A percentile compares a stretch with the other conserved stretches of the same genome.
These are phyloP conservation scores for Boletus sensibilis DNA, from an alignment of 768 basidiomycete genomes.

Conservation along the genomic window DNA sequence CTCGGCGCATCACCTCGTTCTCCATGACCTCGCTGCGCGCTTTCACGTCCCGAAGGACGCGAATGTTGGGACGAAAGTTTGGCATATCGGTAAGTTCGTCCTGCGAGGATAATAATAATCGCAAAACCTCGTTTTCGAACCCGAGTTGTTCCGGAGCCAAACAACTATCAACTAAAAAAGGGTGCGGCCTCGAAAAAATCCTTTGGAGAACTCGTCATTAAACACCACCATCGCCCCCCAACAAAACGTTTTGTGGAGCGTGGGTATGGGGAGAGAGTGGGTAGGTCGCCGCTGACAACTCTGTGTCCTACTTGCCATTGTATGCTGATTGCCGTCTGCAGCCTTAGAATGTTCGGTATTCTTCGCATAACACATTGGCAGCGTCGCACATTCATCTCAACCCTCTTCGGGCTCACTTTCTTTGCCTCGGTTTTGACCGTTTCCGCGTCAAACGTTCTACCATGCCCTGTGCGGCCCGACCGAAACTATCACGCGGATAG, in stretches of 20 bases:
- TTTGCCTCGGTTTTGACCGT: slow-evolving; percentile 77
- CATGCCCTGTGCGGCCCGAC: slow-evolving; percentile 71
- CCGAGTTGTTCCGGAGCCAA: slow-evolving; percentile 1
- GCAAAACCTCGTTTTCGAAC: no score
- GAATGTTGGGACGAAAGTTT: slow-evolving; percentile 39
- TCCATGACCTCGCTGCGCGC: slow-evolving; percentile 67
- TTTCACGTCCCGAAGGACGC: slow-evolving; percentile 75
- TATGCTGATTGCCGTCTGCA: slow-evolving; percentile 51
- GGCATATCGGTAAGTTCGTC: slow-evolving; percentile 16
- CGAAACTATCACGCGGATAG: slow-evolving; percentile 60
- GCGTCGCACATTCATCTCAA: slow-evolving; percentile 71
- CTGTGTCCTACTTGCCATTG: not conserved
- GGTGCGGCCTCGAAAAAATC: not conserved
- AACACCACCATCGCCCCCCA: not conserved
- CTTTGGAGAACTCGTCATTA: not conserved
- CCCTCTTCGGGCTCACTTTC: slow-evolving; percentile 80
- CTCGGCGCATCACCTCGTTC: slow-evolving; percentile 81
- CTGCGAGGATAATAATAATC: no score
- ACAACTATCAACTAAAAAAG: slow-evolving; percentile 24
- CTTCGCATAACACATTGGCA: slow-evolving; percentile 55
- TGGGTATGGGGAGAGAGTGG: slow-evolving; percentile 27
- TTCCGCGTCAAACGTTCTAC: slow-evolving; percentile 73
- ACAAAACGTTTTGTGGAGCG: not conserved
- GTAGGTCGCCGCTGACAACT: slow-evolving; percentile 10
- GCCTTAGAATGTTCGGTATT: slow-evolving; percentile 57